Percentiles rank a stretch among this genome's conserved stretches.
These are phyloP conservation scores for Fomitopsis schrenkii DNA, from an alignment of 1,284 basidiomycete species.

Conservation along the genomic window DNA sequence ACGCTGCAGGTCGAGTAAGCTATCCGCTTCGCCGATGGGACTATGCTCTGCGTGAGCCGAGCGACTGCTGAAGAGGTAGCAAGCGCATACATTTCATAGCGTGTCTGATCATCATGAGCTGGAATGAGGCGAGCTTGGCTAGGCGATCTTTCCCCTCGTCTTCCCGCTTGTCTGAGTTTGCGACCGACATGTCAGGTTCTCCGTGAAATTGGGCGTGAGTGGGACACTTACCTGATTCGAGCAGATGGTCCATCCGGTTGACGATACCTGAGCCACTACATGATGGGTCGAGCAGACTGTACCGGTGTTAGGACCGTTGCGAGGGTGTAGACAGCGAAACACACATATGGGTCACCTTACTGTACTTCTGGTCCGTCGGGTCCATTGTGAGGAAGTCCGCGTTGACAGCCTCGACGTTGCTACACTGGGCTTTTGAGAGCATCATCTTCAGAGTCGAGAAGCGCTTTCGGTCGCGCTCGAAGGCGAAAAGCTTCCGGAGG, in stretches of 20 bases:
- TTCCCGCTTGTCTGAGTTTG: conserved; percentile 19
- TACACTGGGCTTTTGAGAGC: conserved; percentile 76
- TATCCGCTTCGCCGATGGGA: conserved; percentile 62
- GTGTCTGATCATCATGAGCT: conserved; percentile 90
- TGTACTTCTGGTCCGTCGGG: conserved; percentile 59
- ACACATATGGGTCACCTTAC: conserved; percentile 80
- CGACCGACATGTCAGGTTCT: background rate
- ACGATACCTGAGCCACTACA: conserved; percentile 93
- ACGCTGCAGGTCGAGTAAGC: conserved; percentile 98
- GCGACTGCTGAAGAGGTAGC: background rate
- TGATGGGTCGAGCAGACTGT: conserved; percentile 85
- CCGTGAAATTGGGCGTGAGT: background rate
- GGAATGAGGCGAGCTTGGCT: conserved; percentile 81
- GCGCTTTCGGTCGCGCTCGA: conserved; percentile 78
- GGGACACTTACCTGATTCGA: conserved; percentile 53
- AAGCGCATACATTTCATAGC: conserved; percentile 82
- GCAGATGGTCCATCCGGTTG: conserved; percentile 82
- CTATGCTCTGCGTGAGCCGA: conserved; percentile 28
- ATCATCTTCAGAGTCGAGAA: conserved; percentile 82
- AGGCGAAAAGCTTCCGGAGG: conserved; percentile 67
- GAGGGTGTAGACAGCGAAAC: conserved; percentile 22
- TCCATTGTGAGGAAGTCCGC: conserved; percentile 78
- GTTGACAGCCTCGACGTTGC: conserved; percentile 70
- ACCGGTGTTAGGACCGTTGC: background rate
- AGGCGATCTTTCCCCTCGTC: conserved; percentile 53